A percentile compares a stretch with the other conserved stretches of the same genome.
Evolutionary conservation across 257 asterid species (phyloP).

Genomic region (Avicennia marina): DNA sequence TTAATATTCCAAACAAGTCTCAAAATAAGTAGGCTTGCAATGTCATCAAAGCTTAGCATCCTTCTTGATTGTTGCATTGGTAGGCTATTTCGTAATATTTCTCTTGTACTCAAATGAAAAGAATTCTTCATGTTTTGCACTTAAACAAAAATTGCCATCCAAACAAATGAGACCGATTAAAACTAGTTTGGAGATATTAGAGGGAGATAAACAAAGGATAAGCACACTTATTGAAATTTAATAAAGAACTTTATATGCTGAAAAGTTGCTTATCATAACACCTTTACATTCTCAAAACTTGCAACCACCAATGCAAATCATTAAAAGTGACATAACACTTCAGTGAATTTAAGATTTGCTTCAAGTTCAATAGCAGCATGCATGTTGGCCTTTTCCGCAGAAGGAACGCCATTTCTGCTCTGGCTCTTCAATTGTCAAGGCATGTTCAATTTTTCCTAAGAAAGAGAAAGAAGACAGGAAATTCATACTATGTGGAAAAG

Average conservation of each 20-base stretch:
- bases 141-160: background rate
- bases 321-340: background rate
- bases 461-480: background rate
- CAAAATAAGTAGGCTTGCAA: background rate
- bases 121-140: background rate
- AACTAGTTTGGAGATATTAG: too few species aligned
- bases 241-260: constrained; percentile 1
- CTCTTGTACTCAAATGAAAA: background rate
- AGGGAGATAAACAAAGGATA: too few species aligned
- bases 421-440: constrained; percentile 6
- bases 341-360: background rate
- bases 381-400: background rate
- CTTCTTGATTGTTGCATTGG: constrained; percentile 3
- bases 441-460: background rate
- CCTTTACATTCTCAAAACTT: background rate
- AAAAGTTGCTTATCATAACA: background rate
- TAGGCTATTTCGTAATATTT: background rate
- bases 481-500: background rate
- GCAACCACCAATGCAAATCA: background rate
- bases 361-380: constrained; percentile 5
- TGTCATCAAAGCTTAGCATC: constrained; percentile 13
- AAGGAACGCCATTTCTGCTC: constrained; percentile 3
- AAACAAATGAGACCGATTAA: background rate
- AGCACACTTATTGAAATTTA: background rate
- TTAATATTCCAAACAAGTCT: constrained; percentile 16